phyloP scores from a whole-genome alignment of 2,329 filamentous ascomycete genomes.

The Ophidiomyces ophidiicola region DNA sequence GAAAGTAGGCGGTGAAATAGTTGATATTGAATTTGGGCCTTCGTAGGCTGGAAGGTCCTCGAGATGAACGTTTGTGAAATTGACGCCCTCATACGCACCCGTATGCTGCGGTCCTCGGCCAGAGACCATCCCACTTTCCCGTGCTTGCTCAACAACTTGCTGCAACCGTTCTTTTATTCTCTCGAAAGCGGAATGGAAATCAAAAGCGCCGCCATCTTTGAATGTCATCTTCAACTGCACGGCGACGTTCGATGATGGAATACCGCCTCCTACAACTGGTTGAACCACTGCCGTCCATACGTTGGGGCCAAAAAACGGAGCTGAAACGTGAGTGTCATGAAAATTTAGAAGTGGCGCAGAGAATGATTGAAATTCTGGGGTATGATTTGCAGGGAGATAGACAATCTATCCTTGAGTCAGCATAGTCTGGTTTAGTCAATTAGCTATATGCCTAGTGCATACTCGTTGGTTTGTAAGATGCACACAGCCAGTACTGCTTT shows the following conservation, averaged over 20 bases:
- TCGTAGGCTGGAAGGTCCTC: slow-evolving; percentile 86
- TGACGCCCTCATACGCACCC: slow-evolving; percentile 38
- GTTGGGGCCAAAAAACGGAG: slow-evolving; percentile 87
- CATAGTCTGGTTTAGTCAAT: slow-evolving; percentile 17
- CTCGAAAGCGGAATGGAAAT: slow-evolving; percentile 74
- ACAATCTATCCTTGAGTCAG: slow-evolving; percentile 51
- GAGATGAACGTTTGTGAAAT: slow-evolving; percentile 56
- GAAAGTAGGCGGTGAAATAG: slow-evolving; percentile 2
- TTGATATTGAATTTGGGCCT: slow-evolving; percentile 35
- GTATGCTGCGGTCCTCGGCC: slow-evolving; percentile 24
- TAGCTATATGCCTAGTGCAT: slow-evolving; percentile 26
- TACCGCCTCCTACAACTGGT: slow-evolving; percentile 70
- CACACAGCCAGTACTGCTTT: slow-evolving; percentile 61
- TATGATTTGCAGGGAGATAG: slow-evolving; percentile 65
- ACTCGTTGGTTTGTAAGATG: slow-evolving; percentile 81
- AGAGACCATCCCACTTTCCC: slow-evolving; percentile 45
- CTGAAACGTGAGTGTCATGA: slow-evolving; percentile 71
- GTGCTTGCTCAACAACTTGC: slow-evolving; percentile 64
- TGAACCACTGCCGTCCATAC: slow-evolving; percentile 72
- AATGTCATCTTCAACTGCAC: slow-evolving; percentile 79
- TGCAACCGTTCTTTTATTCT: slow-evolving; percentile 70
- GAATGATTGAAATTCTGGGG: slow-evolving; percentile 66
- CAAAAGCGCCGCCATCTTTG: slow-evolving; percentile 88
- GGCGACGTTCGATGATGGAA: slow-evolving; percentile 58
- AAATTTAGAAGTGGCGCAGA: slow-evolving; percentile 78